phyloP scores from a whole-genome alignment of 495 filamentous ascomycete genomes.

The Aspergillus steynii region DNA sequence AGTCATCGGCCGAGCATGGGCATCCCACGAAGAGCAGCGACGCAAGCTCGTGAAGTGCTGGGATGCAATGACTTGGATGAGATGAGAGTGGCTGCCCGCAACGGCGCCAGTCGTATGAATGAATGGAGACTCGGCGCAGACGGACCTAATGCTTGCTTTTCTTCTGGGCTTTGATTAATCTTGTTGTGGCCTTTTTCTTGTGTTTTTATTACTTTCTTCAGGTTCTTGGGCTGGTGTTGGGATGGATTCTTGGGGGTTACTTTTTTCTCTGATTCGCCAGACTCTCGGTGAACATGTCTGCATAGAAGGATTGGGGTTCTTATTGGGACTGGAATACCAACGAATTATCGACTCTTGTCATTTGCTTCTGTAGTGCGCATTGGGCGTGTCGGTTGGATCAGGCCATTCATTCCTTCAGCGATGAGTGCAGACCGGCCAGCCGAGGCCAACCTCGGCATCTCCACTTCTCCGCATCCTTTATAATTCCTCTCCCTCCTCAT shows the following conservation, averaged over 20 bases:
- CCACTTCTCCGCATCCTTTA: slow-evolving; percentile 1
- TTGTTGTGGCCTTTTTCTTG: slow-evolving; percentile 27
- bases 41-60: neutral
- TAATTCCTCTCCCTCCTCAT: slow-evolving; percentile 12
- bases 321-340: neutral
- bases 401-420: neutral
- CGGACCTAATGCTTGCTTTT: slow-evolving; percentile 6
- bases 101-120: slow-evolving; percentile 7
- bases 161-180: slow-evolving; percentile 10
- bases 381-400: neutral
- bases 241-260: neutral
- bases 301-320: neutral
- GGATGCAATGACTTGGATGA: slow-evolving; percentile 3
- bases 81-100: slow-evolving; percentile 1
- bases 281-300: neutral
- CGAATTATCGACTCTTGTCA: neutral
- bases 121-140: slow-evolving; percentile 1
- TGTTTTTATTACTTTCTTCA: slow-evolving; percentile 25
- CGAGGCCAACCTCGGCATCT: slow-evolving; percentile 3
- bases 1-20: slow-evolving; percentile 26
- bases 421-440: too few relatives aligned
- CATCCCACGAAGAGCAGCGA: neutral
- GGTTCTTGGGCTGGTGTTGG: slow-evolving; percentile 5
- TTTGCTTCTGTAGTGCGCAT: neutral
- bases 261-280: slow-evolving; percentile 28